Evolutionary conservation across 331 rosid genomes (phyloP), one percentile per base, ranked within the genome.

Genomic region (Erythrophleum ivorense): DNA sequence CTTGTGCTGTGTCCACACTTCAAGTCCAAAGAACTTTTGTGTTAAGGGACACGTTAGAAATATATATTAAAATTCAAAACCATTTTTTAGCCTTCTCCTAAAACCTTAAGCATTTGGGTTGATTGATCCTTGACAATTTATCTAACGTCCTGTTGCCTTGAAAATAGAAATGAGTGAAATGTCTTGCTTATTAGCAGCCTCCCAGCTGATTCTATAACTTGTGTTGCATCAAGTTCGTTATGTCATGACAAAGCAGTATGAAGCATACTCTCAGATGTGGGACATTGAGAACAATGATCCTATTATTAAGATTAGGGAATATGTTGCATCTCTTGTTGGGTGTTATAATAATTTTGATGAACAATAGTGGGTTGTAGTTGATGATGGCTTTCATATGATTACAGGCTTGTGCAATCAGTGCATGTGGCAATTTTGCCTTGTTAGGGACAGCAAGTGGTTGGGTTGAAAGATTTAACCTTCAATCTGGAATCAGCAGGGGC

Each of bases 371-470:
- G 29, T 45, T 63, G 40, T 79, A 13, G 69, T 82, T 81, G 80
- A 83, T 21, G 16, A 24, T 74, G 46, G 65, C 64, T 76, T 81
- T 85, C 77, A 31, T 78, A 48, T 87, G 83, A 58, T 81, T 41
- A 83, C 91, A 95, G 99, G 90, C 94, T 79, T 93, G 98, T 78
- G 93, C 97, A 48, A 93, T 95, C 82, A 91, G 97, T 81, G 92
- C 97, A 65, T 95, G 99, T 88, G 99, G 99, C 79, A 95, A 95
- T 87, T 93, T 93, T 82, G 97, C 93, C 58, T 14, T 95, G 73
- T 83, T 95, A 77, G 99, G 99, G 76, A 95, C 99, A 66, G 94
- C 89, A 14, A 93, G 88, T 89, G 99, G 99, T 78, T 95, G 99
- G 97, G 88, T 95, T 77, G 99, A 95, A 86, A 91, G 88, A 68